These are phyloP conservation scores for Zizania latifolia DNA, from an alignment of 176 grass and related monocot species.

Conservation along the genomic window DNA sequence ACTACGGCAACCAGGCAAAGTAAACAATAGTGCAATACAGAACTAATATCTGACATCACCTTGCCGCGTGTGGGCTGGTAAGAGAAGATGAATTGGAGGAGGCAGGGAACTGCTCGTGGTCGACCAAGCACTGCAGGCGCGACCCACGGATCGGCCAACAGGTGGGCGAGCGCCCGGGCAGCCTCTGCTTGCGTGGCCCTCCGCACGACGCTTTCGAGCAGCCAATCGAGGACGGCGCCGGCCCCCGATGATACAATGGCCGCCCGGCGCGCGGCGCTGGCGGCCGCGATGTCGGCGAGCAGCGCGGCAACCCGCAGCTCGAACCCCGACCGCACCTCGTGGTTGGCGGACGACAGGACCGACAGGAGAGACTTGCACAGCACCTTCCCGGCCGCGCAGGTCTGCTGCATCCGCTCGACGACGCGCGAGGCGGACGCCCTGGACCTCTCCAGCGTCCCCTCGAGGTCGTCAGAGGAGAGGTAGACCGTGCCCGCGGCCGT, in stretches of 20 bases:
- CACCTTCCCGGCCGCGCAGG: conserved; percentile 56
- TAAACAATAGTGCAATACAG: background rate
- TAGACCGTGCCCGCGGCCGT: conserved; percentile 26
- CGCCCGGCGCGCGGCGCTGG: conserved; percentile 52
- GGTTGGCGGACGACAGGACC: conserved; percentile 83
- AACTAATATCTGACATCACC: conserved; percentile 31
- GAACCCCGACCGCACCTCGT: conserved; percentile 81
- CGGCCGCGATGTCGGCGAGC: conserved; percentile 79
- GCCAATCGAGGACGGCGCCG: conserved; percentile 82
- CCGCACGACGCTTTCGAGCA: conserved; percentile 70
- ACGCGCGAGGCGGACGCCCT: conserved; percentile 61
- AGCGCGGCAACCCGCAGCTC: conserved; percentile 86
- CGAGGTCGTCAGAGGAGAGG: conserved; percentile 47
- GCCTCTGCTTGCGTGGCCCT: conserved; percentile 73
- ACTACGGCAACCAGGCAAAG: conserved; percentile 4
- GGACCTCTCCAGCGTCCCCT: conserved; percentile 64
- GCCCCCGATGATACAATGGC: conserved; percentile 73
- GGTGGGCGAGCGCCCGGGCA: conserved; percentile 71
- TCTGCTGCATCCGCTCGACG: conserved; percentile 65
- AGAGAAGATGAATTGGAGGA: conserved; percentile 90
- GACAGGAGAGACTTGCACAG: conserved; percentile 73
- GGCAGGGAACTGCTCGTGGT: conserved; percentile 60
- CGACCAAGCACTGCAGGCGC: conserved; percentile 57
- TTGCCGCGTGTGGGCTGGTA: conserved; percentile 75
- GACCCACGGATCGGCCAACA: conserved; percentile 62